Base-by-base conservation (phyloP, 768 basidiomycete genomes). In the Suillus subaureus region DNA sequence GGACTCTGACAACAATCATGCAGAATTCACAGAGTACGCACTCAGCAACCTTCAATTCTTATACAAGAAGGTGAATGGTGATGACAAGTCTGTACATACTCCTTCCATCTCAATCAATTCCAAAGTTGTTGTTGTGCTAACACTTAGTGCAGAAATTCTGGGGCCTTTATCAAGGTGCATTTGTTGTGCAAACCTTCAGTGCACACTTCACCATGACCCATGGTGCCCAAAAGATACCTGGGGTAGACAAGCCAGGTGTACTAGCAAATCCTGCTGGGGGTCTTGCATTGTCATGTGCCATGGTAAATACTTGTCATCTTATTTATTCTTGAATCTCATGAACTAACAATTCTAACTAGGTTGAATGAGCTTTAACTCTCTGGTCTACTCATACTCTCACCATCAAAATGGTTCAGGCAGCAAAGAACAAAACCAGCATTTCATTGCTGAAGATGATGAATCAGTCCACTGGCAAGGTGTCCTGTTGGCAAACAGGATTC, bases 341-440 rank as follows among this genome's bases (percentile, higher is more conserved):
- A n/a, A n/a, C n/a, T n/a, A n/a, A n/a, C n/a, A n/a, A n/a, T 52
- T 31, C 26, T 52, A 52, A 52, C 45, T 28, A 51, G 51, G 51
- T 52, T 26, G 51, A 52, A 28, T 16, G 28, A 52, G 51, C 51
- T 28, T 52, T 52, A 26, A 52, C 13, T 0, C 51, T 52, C 18
- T 4, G 28, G 0, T 1, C 26, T 28, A 52, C 51, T 28, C 15
- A 3, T 52, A 52, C 51, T 2, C 5, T 52, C 16, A 52, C 51
- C 51, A 52, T 52, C 6, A 2, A 6, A 28, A 28, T 28, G 16
- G 51, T 52, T 28, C 51, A 16, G 3, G 3, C 51, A 18, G 51
- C 26, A 26, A 52, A 52, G 51, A 26, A 23, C 16, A 52, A 18
- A 52, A 15, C 26, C 28, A 52, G n/a, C n/a, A n/a, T 52, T 16